Evolutionary conservation across 163 green algal species (phyloP).

Genomic region (Scenedesmus sp.): DNA sequence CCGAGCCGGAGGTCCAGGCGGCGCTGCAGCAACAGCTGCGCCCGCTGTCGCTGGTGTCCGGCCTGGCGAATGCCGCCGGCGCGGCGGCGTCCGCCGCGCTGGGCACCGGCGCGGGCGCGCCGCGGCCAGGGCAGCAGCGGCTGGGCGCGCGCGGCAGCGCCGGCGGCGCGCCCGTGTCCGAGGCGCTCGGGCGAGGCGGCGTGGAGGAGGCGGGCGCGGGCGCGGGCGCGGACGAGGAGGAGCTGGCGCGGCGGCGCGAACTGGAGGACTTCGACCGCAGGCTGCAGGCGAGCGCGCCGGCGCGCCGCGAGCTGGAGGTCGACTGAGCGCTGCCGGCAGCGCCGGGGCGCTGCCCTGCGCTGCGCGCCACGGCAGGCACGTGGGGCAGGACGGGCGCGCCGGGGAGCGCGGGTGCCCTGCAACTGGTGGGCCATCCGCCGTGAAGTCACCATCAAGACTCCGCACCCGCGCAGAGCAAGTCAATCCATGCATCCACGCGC

Average conservation of each 20-base stretch:
- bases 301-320: no score
- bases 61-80: not conserved
- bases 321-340: no score
- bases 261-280: slow-evolving; percentile 33
- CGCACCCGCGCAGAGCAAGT: no score
- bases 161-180: no score
- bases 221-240: not conserved
- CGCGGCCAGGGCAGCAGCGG: slow-evolving; percentile 8
- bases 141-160: not conserved
- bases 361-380: no score
- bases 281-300: no score
- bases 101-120: slow-evolving; percentile 12
- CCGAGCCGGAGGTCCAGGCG: slow-evolving; percentile 53
- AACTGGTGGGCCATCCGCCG: no score
- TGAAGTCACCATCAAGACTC: no score
- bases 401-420: no score
- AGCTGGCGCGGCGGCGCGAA: slow-evolving; percentile 10
- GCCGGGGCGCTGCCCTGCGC: no score
- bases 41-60: slow-evolving; percentile 4
- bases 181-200: not conserved
- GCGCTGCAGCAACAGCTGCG: slow-evolving; percentile 36
- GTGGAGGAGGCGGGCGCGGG: not conserved
- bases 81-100: not conserved
- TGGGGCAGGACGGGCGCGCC: no score
- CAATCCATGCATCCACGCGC: no score